Percentiles rank a stretch among this genome's conserved stretches.
Evolutionary conservation across 305 asterid species (phyloP).

Genomic region (Fraxinus nigra): DNA sequence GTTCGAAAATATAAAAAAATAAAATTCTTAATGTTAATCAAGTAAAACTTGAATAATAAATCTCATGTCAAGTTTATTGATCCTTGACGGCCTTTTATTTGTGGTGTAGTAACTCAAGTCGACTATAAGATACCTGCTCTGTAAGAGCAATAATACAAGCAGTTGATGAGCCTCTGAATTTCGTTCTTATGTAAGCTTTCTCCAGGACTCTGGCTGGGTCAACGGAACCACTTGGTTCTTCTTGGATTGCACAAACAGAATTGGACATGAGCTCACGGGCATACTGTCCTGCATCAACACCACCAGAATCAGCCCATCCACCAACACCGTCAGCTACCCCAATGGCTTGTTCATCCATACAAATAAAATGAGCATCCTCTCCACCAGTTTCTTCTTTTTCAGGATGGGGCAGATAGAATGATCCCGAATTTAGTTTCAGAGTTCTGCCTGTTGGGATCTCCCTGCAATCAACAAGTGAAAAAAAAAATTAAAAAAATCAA

Average conservation of each 20-base stretch:
- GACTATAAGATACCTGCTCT: constrained; percentile 50
- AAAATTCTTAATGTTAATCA: background rate
- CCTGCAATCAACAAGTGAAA: constrained; percentile 41
- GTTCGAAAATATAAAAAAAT: background rate
- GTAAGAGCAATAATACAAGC: constrained; percentile 93
- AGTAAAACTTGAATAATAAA: background rate
- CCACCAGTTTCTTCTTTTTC: constrained; percentile 97
- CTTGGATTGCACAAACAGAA: constrained; percentile 75
- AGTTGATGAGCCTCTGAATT: constrained; percentile 88
- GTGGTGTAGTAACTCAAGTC: background rate
- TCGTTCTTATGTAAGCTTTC: constrained; percentile 81
- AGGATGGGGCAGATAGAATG: constrained; percentile 92
- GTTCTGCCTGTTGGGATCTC: constrained; percentile 35
- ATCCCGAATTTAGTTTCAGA: constrained; percentile 77
- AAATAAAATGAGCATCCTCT: constrained; percentile 94
- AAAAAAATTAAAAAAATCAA: background rate
- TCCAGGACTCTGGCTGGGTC: constrained; percentile 90
- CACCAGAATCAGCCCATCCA: constrained; percentile 97
- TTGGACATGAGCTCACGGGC: constrained; percentile 95
- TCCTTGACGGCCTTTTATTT: background rate
- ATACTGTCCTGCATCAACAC: constrained; percentile 78
- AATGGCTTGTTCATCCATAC: constrained; percentile 72
- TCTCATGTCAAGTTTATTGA: background rate
- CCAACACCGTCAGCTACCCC: constrained; percentile 99
- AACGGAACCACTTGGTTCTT: constrained; percentile 79